Conservation (phyloP, 2,329 filamentous ascomycete genomes). For the Aspergillus sp. region DNA sequence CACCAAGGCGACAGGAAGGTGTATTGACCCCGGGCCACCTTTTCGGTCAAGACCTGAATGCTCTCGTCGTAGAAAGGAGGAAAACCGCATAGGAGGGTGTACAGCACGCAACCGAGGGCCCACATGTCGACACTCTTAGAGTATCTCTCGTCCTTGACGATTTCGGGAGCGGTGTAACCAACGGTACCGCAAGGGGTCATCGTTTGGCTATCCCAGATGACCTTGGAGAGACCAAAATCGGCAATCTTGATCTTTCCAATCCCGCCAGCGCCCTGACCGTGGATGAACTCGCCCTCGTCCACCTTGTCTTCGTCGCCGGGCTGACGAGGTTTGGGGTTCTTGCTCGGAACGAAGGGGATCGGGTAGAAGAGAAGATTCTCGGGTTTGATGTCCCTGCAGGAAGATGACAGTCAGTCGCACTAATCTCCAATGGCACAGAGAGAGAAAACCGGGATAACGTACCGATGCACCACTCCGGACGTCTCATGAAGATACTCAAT, state of each 20-base stretch:
- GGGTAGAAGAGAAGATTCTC: slow-evolving; percentile 96
- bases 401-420: neutral
- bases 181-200: slow-evolving; percentile 99
- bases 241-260: slow-evolving; percentile 97
- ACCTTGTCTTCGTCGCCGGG: slow-evolving; percentile 96
- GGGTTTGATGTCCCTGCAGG: slow-evolving; percentile 71
- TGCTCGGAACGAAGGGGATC: slow-evolving; percentile 76
- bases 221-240: slow-evolving; percentile 95
- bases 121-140: slow-evolving; percentile 99
- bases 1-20: slow-evolving; percentile 99
- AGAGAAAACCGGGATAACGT: slow-evolving; percentile 38
- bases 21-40: slow-evolving; percentile 94
- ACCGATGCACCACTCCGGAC: slow-evolving; percentile 96
- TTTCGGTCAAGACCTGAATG: slow-evolving; percentile 94
- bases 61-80: slow-evolving; percentile 98
- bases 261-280: slow-evolving; percentile 77
- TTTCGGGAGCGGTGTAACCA: slow-evolving; percentile 96
- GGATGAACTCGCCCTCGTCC: slow-evolving; percentile 90
- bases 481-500: slow-evolving; percentile 93
- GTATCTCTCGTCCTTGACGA: slow-evolving; percentile 98
- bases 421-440: neutral
- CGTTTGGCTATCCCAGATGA: slow-evolving; percentile 96
- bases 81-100: slow-evolving; percentile 95
- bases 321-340: slow-evolving; percentile 73
- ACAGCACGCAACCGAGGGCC: slow-evolving; percentile 94